These are phyloP conservation scores for Geranomyces michiganensis DNA, from an alignment of 192 early-diverging fungal species.

Conservation along the genomic window DNA sequence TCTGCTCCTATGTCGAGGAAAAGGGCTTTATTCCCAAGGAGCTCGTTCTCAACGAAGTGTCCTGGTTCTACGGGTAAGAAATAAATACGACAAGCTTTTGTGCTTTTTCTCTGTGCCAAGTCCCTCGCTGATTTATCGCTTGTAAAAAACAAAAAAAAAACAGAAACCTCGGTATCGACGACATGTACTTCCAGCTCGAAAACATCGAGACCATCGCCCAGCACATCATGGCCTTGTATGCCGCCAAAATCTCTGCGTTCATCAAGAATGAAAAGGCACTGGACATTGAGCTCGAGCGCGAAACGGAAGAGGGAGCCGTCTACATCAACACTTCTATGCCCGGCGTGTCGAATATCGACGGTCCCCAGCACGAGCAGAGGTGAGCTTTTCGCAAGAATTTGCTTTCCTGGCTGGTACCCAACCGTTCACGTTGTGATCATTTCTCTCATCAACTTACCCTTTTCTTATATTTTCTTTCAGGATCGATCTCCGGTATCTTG, in stretches of 20 bases:
- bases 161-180: slow-evolving; percentile 95
- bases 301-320: slow-evolving; percentile 87
- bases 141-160: neutral
- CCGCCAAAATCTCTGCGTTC: slow-evolving; percentile 89
- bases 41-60: slow-evolving; percentile 86
- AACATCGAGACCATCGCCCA: slow-evolving; percentile 86
- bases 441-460: too few species aligned
- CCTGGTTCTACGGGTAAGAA: slow-evolving; percentile 91
- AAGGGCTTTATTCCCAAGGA: slow-evolving; percentile 89
- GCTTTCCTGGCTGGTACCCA: neutral
- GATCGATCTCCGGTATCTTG: slow-evolving; percentile 91
- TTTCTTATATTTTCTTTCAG: slow-evolving; percentile 33
- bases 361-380: slow-evolving; percentile 79
- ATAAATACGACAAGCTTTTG: slow-evolving; percentile 18
- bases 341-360: slow-evolving; percentile 82
- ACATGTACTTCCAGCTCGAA: slow-evolving; percentile 97
- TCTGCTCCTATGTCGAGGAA: slow-evolving; percentile 80
- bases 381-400: slow-evolving; percentile 4
- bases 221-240: slow-evolving; percentile 96
- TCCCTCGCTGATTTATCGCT: too few species aligned
- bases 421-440: neutral
- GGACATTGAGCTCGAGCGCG: slow-evolving; percentile 86
- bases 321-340: slow-evolving; percentile 96
- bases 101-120: too few species aligned
- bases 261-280: slow-evolving; percentile 82